Percentiles rank a stretch among this genome's conserved stretches.
phyloP scores from a whole-genome alignment of 257 asterid species.

The Lithospermum erythrorhizon region DNA sequence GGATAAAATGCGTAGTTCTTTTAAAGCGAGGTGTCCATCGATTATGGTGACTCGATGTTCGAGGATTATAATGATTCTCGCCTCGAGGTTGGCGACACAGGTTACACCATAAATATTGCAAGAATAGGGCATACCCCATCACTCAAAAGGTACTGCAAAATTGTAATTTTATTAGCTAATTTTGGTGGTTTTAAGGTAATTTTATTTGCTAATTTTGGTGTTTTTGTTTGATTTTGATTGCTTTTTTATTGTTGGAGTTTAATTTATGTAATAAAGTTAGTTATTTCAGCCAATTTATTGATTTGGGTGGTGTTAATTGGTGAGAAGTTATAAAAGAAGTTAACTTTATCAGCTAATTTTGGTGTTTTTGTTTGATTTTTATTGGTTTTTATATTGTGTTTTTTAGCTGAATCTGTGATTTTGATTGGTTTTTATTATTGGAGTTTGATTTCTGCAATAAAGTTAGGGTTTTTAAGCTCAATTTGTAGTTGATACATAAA shows the following conservation, averaged over 20 bases:
- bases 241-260: neutral
- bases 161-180: no score
- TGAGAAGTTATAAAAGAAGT: no score
- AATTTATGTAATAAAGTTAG: neutral
- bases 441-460: neutral
- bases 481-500: no score
- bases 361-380: no score
- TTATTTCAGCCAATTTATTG: neutral
- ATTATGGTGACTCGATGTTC: no score
- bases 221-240: neutral
- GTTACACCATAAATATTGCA: constrained; percentile 27
- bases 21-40: no score
- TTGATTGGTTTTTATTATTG: neutral
- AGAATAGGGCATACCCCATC: constrained; percentile 28
- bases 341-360: no score
- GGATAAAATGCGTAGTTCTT: no score
- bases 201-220: neutral
- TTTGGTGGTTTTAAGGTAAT: constrained; percentile 2
- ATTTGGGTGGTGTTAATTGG: no score
- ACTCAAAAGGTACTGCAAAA: constrained; percentile 31
- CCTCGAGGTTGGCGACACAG: no score
- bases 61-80: no score
- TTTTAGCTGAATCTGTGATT: neutral
- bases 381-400: no score
- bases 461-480: neutral